Percentiles rank a stretch among this genome's conserved stretches.
These are phyloP conservation scores for Botrytis sinoallii DNA, from an alignment of 2,329 filamentous ascomycete species.

Conservation along the genomic window DNA sequence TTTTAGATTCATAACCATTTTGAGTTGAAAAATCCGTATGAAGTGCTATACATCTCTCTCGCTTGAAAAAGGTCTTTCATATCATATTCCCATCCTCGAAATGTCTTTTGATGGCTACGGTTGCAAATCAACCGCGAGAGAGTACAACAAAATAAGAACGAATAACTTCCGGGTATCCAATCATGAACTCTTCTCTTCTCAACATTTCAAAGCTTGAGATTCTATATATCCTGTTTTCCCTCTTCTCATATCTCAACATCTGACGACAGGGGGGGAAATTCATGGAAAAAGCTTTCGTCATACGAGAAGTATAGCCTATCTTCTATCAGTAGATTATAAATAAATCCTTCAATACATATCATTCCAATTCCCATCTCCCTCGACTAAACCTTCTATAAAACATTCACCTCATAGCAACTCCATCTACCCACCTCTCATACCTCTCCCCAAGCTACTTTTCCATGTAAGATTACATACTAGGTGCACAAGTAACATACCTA, in stretches of 20 bases:
- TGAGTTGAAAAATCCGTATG: too few species aligned
- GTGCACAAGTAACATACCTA: background rate
- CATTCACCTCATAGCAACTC: too few species aligned
- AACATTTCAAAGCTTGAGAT: fast-evolving
- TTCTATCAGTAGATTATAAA: background rate
- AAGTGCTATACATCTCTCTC: background rate
- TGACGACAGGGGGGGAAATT: background rate
- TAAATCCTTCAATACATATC: background rate
- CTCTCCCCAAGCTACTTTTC: background rate
- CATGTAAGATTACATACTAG: background rate
- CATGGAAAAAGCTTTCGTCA: background rate
- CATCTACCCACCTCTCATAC: background rate
- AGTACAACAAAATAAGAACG: too few species aligned
- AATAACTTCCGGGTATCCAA: background rate
- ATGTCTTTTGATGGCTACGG: background rate
- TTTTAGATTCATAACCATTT: too few species aligned
- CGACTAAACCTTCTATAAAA: background rate
- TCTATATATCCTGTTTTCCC: background rate
- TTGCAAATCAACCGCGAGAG: background rate
- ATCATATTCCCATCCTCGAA: background rate
- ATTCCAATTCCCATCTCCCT: background rate
- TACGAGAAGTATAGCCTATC: background rate
- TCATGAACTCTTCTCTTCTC: background rate
- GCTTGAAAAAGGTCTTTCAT: background rate
- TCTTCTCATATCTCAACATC: background rate